Evolutionary conservation across 139 green algal species (phyloP), one percentile per base, ranked within the genome.

Genomic region (Astrephomene gubernaculifera): DNA sequence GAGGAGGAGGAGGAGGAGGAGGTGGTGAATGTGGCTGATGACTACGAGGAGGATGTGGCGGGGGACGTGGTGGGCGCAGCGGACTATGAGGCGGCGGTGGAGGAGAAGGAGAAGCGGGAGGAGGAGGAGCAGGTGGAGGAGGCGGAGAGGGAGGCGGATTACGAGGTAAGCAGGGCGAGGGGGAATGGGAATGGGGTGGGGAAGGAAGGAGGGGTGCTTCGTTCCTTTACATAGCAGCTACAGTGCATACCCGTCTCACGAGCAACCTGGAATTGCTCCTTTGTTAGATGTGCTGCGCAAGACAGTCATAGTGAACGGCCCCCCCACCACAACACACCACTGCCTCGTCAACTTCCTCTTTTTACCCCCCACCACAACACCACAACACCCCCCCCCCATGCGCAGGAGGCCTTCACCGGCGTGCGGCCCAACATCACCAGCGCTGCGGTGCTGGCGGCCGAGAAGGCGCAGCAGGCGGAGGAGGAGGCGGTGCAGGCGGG

Each of bases 21-120:
- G 65, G 65, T 19, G 63, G 74, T 27, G 17, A 78, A 86, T 65
- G 43, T 85, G 38, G 38, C 67, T 36, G 63, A 75, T 2, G 71
- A 84, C 4, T 68, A 85, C 21, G 41, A 87, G 17, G 49, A 61
- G 33, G 52, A 82, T 5, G 43, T 87, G 65, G 39, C 86, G 81
- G 73, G 27, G 25, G 73, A 81, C 25, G 21, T 25, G 38, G 53
- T 53, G 35, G 49, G 53, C 24, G 73, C 53, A 35, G 73, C 8
- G 60, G 76, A 83, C 76, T 83, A 83, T 25, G 76, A 80, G 64
- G 21, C 54, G 49, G 33, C 14, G 36, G 38, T 73, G 83, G 35
- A n/a, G 57, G 60, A 54, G 63, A 12, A 45, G 61, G 43, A 61
- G 43, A 31, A 27, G 61, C 9, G 39, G 63, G 43, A 52, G 21